These are phyloP conservation scores for Hyphopichia burtonii DNA, from an alignment of 1,139 yeast genomes.

Conservation along the genomic window DNA sequence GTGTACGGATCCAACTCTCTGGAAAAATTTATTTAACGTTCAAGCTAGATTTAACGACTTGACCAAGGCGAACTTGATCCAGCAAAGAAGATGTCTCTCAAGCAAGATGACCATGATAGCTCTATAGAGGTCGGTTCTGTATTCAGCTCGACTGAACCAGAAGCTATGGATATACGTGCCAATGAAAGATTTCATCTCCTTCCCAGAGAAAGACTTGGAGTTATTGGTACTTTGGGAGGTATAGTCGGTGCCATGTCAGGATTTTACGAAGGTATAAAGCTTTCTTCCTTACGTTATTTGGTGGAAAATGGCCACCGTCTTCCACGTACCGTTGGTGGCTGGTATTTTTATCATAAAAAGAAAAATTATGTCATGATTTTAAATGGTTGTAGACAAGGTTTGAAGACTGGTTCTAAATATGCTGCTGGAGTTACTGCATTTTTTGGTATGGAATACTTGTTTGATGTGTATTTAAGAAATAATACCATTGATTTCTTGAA, in stretches of 20 bases:
- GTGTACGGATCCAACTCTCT: too few relatives aligned
- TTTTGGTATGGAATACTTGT: constrained; percentile 59
- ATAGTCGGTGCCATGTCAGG: constrained; percentile 64
- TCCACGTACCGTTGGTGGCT: constrained; percentile 77
- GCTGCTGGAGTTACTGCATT: constrained; percentile 49
- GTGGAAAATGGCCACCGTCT: constrained; percentile 83
- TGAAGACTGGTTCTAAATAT: constrained; percentile 43
- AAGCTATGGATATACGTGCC: constrained; percentile 6
- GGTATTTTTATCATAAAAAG: constrained; percentile 87
- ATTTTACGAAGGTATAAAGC: constrained; percentile 57
- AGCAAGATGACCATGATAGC: too few relatives aligned
- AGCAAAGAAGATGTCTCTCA: not conserved
- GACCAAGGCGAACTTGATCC: too few relatives aligned
- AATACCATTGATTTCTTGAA: constrained; percentile 59
- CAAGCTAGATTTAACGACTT: too few relatives aligned
- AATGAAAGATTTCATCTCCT: constrained; percentile 43
- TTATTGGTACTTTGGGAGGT: constrained; percentile 39
- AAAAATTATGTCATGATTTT: constrained; percentile 74
- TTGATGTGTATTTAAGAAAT: constrained; percentile 50
- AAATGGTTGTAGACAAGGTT: constrained; percentile 48
- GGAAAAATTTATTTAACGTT: too few relatives aligned
- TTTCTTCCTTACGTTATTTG: constrained; percentile 58
- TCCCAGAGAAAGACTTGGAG: constrained; percentile 36
- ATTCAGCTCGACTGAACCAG: not conserved
- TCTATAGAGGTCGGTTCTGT: too few relatives aligned